Evolutionary conservation across 345 rosid species (phyloP).

Genomic region (Pseudoturritis turrita): DNA sequence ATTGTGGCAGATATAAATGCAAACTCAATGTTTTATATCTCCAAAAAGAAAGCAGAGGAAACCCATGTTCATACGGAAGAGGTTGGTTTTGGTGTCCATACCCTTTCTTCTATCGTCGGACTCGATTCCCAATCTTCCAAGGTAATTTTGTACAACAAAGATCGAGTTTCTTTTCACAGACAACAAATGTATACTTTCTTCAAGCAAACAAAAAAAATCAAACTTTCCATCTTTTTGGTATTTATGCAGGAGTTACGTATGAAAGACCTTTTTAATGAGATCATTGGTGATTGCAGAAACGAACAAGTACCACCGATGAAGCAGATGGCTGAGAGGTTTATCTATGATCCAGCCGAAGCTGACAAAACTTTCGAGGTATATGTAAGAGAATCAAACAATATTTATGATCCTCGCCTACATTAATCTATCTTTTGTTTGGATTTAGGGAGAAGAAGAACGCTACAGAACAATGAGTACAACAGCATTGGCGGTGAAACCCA

Average conservation of each 20-base stretch:
- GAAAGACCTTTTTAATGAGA: conserved; percentile 35
- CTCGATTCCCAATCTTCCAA: conserved; percentile 58
- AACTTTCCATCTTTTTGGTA: neutral
- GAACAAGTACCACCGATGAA: conserved; percentile 33
- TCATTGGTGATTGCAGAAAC: conserved; percentile 32
- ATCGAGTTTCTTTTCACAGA: neutral
- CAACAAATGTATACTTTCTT: neutral
- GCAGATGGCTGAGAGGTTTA: conserved; percentile 47
- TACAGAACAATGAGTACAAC: conserved; percentile 61
- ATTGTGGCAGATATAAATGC: conserved; percentile 52
- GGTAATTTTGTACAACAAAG: conserved; percentile 11
- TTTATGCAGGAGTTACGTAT: conserved; percentile 45
- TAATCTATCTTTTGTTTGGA: neutral
- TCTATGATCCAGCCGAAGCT: conserved; percentile 37
- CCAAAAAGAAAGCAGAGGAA: conserved; percentile 46
- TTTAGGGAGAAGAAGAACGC: conserved; percentile 29
- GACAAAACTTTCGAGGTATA: no score
- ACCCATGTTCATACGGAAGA: conserved; percentile 34
- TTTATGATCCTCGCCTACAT: conserved; percentile 18
- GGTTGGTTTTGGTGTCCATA: conserved; percentile 66
- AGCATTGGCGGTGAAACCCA: conserved; percentile 38
- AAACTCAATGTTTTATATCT: conserved; percentile 53
- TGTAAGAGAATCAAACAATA: conserved; percentile 14
- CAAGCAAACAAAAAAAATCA: no score
- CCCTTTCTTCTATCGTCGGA: conserved; percentile 49